phyloP scores from a whole-genome alignment of 2,329 filamentous ascomycete species.

The Talaromyces sp. region DNA sequence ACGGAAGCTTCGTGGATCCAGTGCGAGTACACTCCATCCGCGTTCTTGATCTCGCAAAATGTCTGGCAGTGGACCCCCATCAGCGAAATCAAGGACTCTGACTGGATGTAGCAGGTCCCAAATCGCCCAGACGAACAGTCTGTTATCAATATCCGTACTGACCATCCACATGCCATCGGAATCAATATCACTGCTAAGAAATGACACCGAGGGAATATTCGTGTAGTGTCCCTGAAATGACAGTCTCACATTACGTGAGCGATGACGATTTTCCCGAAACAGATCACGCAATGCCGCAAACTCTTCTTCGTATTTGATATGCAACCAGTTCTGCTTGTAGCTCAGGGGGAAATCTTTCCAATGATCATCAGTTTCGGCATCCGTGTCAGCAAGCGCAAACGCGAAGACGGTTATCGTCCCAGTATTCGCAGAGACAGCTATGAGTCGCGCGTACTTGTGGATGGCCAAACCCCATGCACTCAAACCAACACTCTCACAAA shows the following conservation, averaged over 20 bases:
- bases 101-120: constrained; percentile 35
- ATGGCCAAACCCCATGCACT: constrained; percentile 89
- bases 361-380: constrained; percentile 17
- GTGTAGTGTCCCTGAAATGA: constrained; percentile 38
- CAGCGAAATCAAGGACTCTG: constrained; percentile 28
- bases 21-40: constrained; percentile 45
- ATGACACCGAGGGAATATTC: constrained; percentile 56
- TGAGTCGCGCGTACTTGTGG: constrained; percentile 72
- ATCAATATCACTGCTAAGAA: constrained; percentile 55
- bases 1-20: constrained; percentile 42
- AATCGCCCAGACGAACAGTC: constrained; percentile 46
- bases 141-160: constrained; percentile 53
- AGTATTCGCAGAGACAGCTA: constrained; percentile 79
- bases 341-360: constrained; percentile 16
- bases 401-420: constrained; percentile 55
- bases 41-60: constrained; percentile 27
- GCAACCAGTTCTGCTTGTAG: constrained; percentile 31
- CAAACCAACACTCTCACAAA: constrained; percentile 67
- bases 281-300: constrained; percentile 26
- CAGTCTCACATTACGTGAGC: constrained; percentile 40
- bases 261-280: constrained; percentile 26
- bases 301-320: constrained; percentile 23
- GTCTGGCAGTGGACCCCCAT: constrained; percentile 20
- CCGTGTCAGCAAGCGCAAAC: constrained; percentile 48
- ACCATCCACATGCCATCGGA: constrained; percentile 52